Base-by-base conservation (phyloP, 164 flowering plant species). In the Liquidambar formosana region DNA sequence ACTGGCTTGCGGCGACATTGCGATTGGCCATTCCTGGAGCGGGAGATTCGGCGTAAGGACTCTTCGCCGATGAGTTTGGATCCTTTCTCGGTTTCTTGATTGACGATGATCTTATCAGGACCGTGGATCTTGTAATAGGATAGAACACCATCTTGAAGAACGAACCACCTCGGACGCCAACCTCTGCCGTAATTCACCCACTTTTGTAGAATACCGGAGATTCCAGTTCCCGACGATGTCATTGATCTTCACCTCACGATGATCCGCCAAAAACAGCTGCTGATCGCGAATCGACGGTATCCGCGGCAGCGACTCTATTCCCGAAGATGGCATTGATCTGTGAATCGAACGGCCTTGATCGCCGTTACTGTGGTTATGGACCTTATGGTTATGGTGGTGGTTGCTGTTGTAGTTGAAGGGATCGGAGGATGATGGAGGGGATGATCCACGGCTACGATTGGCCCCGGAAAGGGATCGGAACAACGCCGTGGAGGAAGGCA, bases 151-250 rank as follows among this genome's bases (percentile, higher is more conserved):
- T 84, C 90, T 57, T 82, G 88, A 41, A 86, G 69, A 0, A 84
- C 85, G 63, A 96, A 96, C 98, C 97, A 93, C 60, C 99, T 63
- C 1, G 96, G 89, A 33, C 98, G 69, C 99, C 99, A 96, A 3
- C 99, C 97, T 63, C 80, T 90, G 5, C 99, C 99, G 71, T 91
- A 96, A 81, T 96, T 96, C 77, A 96, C 99, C 99, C 99, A 96
- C 78, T 96, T 96, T 72, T 84, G 60, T 21, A 96, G 68, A 8
- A 90, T 67, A 8, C 99, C 99, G 2, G 85, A 82, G 63, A 94
- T 81, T 8, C 97, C 96, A 48, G 77, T 86, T 57, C 93, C 93
- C 97, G 1, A 89, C 96, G 26, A 90, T 74, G 33, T 90, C 92
- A 48, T 88, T 90, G 43, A 92, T 81, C 81, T 83, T 85, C 77